Percentiles rank a stretch among this genome's conserved stretches.
Conservation (phyloP, 148 eudicot genomes). For the Limonium bicolor region DNA sequence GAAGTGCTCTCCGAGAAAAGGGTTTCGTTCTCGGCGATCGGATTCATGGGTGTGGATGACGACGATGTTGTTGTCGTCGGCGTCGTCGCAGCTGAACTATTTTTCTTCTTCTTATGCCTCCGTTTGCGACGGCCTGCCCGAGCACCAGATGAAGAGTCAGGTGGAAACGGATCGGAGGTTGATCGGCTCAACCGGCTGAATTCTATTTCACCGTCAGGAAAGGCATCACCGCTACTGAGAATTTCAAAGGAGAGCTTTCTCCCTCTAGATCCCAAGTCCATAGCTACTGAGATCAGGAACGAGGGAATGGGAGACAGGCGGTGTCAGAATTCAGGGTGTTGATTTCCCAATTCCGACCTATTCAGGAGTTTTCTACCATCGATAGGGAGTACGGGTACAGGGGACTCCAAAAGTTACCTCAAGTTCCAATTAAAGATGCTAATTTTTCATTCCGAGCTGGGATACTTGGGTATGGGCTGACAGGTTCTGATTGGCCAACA, state of each 20-base stretch:
- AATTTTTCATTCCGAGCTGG: too few species aligned
- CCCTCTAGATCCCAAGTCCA: slow-evolving; percentile 40
- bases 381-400: too few species aligned
- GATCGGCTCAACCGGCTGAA: slow-evolving; percentile 20
- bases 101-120: slow-evolving; percentile 21
- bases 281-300: too few species aligned
- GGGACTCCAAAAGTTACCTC: too few species aligned
- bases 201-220: slow-evolving; percentile 1
- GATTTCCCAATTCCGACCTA: too few species aligned
- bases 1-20: slow-evolving; percentile 3
- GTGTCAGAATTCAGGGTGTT: too few species aligned
- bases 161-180: slow-evolving; percentile 15
- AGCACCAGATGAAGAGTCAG: slow-evolving; percentile 2
- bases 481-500: too few species aligned
- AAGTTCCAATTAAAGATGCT: too few species aligned
- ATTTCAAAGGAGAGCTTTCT: slow-evolving; percentile 61
- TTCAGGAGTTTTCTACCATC: too few species aligned
- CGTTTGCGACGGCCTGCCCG: slow-evolving; percentile 26
- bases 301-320: too few species aligned
- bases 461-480: too few species aligned
- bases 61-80: too few species aligned
- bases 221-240: slow-evolving; percentile 15
- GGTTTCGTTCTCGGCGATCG: slow-evolving; percentile 14
- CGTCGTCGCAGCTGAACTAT: neutral
- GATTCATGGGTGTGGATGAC: slow-evolving; percentile 1